phyloP scores from a whole-genome alignment of 2,329 filamentous ascomycete species.

The Fusarium austroafricanum region DNA sequence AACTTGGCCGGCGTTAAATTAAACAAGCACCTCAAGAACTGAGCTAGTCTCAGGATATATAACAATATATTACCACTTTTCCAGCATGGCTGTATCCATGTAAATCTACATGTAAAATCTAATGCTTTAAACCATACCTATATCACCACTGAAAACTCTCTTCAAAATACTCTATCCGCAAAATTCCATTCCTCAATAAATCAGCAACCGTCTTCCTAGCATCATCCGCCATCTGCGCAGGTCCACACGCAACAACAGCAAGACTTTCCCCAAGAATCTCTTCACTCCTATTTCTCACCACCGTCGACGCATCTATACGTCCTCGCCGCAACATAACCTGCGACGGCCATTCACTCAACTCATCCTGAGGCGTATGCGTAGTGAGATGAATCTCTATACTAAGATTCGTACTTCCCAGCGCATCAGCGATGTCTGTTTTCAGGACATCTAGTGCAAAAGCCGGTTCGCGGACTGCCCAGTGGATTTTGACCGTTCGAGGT shows the following conservation, averaged over 20 bases:
- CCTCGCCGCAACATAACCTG: constrained; percentile 38
- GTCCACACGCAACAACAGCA: constrained; percentile 59
- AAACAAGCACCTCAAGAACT: too few relatives aligned
- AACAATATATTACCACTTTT: too few relatives aligned
- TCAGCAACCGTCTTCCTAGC: constrained; percentile 52
- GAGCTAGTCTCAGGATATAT: too few relatives aligned
- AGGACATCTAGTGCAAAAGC: constrained; percentile 53
- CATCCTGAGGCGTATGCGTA: constrained; percentile 13
- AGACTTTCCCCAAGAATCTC: constrained; percentile 44
- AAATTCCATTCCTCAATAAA: constrained; percentile 44
- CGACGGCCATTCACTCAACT: constrained; percentile 21
- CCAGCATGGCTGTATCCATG: not conserved
- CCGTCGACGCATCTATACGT: constrained; percentile 50
- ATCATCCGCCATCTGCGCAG: constrained; percentile 59
- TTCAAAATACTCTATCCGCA: constrained; percentile 56
- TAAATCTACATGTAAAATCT: not conserved
- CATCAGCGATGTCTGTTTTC: constrained; percentile 48
- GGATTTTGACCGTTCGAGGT: constrained; percentile 48
- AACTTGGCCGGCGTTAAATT: too few relatives aligned
- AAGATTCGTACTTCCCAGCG: constrained; percentile 47
- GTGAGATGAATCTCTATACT: constrained; percentile 55
- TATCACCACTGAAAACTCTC: constrained; percentile 58
- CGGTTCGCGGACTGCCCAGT: constrained; percentile 59
- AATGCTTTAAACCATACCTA: not conserved
- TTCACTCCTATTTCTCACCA: constrained; percentile 47